Percentiles rank a stretch among this genome's conserved stretches.
These are phyloP conservation scores for Moringa oleifera DNA, from an alignment of 345 rosid species.

Conservation along the genomic window DNA sequence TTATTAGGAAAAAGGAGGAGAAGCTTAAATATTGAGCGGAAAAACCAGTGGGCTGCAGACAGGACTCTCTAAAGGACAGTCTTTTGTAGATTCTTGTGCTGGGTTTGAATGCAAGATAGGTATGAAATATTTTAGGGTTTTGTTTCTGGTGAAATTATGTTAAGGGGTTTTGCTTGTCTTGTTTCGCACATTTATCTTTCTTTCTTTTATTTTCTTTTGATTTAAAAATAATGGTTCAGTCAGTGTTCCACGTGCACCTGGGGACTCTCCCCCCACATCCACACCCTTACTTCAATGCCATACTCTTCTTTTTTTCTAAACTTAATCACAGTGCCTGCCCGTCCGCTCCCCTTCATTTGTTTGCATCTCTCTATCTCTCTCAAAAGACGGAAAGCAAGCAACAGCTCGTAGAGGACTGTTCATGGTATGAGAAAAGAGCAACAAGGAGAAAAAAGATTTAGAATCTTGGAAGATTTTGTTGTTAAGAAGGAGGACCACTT, in stretches of 20 bases:
- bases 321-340: constrained; percentile 29
- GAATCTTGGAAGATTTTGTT: not conserved
- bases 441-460: not conserved
- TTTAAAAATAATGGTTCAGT: constrained; percentile 12
- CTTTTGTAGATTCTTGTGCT: no score
- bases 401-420: not conserved
- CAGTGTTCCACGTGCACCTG: constrained; percentile 63
- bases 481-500: not conserved
- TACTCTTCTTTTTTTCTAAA: constrained; percentile 10
- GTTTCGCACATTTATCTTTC: no score
- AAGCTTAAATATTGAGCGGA: no score
- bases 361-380: constrained; percentile 22
- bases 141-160: no score
- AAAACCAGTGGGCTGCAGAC: no score
- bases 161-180: no score
- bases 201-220: not conserved
- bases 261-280: constrained; percentile 40
- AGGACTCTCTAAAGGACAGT: no score
- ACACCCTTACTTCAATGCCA: constrained; percentile 19
- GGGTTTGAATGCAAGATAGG: no score
- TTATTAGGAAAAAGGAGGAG: no score
- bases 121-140: no score
- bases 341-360: constrained; percentile 21
- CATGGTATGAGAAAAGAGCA: constrained; percentile 20
- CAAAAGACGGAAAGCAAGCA: constrained; percentile 18